Conservation (phyloP, 176 grass and related monocot genomes). For the Avena eriantha region DNA sequence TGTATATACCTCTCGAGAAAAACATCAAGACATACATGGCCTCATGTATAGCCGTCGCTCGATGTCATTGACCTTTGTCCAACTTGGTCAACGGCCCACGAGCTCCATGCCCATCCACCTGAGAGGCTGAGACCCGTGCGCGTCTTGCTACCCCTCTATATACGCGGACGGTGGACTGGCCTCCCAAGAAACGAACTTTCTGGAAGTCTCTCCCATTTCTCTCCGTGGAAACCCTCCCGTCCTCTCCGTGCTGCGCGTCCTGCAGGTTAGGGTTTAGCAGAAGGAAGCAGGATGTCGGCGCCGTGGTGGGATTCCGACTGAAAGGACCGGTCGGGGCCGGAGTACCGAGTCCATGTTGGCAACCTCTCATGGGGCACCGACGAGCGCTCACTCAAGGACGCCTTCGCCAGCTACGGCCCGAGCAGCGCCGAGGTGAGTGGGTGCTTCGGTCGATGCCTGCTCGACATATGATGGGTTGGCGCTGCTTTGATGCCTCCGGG, state of each 20-base stretch:
- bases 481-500: neutral
- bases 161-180: neutral
- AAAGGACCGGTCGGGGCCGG: neutral
- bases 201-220: neutral
- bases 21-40: too few species aligned
- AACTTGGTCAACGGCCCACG: too few species aligned
- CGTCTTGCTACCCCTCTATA: too few species aligned
- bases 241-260: too few species aligned
- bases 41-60: too few species aligned
- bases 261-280: neutral
- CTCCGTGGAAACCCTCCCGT: neutral
- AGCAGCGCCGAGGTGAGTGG: conserved; percentile 48
- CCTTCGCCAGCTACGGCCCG: conserved; percentile 55
- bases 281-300: neutral
- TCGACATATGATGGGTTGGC: neutral
- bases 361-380: conserved; percentile 58
- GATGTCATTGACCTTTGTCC: too few species aligned
- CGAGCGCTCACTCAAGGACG: conserved; percentile 56
- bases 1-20: too few species aligned
- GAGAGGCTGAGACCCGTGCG: too few species aligned
- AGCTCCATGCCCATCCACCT: too few species aligned
- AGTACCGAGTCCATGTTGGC: conserved; percentile 51
- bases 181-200: neutral
- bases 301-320: conserved; percentile 32
- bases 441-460: neutral